Base-by-base conservation (phyloP, 2,329 filamentous ascomycete species). In the Penicillium vulpinum region DNA sequence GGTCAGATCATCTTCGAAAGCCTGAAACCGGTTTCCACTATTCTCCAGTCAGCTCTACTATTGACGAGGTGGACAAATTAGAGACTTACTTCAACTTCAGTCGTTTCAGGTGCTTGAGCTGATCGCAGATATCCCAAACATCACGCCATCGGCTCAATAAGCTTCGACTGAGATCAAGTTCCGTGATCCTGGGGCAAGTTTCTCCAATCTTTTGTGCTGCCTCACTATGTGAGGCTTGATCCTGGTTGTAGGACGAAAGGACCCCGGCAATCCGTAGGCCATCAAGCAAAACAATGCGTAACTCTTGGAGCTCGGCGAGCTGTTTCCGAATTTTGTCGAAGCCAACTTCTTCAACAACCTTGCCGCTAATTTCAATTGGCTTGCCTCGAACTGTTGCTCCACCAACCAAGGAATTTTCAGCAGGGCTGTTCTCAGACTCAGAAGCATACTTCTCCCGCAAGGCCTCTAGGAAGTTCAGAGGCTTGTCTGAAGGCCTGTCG, bases 331-430 rank as follows among this genome's bases (percentile, higher is more conserved):
- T 91, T 80, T 97, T 97, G 65, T 96, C 92, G 66, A 97, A 97
- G 29, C 94, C 94, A 33, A 97, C 85, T 76, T 97, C 93, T 76
- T 97, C 89, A 5, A 91, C 93, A 18, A 92, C 84, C 75, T 97
- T 97, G 36, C 83, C 81, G 75, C 90, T 77, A 80, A 96, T 81
- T 81, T 88, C 77, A 60, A 96, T 88, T 47, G 85, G 80, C 48
- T 81, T 80, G 8, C 76, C 71, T 13, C 76, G 72, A 56, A 53
- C 51, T 5, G 60, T 36, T 41, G 40, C 33, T 4, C 38, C 39
- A 28, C 51, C 29, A 1, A 39, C 28, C 35, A 49, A 46, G 5
- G 41, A 46, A 29, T 57, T 51, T 10, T 63, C 53, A 5, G 60
- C 56, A 36, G 55, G 41, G 53, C 75, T 71, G 52, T 78, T 68